Base-by-base conservation (phyloP, 169 alveolate genomes). In the Plasmodium cynomolgi region DNA sequence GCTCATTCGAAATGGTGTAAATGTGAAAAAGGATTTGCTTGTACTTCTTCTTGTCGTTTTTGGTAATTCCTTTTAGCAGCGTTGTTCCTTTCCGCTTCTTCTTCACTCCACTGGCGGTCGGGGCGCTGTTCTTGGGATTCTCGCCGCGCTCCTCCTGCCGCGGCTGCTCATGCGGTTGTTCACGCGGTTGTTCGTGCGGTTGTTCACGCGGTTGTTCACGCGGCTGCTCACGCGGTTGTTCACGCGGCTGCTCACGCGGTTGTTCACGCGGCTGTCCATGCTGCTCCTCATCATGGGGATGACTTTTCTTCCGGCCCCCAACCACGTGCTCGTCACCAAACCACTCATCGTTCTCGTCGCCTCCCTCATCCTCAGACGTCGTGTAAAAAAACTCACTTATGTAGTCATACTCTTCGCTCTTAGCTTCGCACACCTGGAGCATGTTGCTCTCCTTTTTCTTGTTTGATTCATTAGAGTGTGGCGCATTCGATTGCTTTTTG, bases 31-130 rank as follows among this genome's bases (percentile, higher is more conserved):
- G 74, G 50, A 88, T 88, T 62, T 80, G 41, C 23, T 88, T 77
- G 73, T 88, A 88, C 44, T 80, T 79, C 72, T 79, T 79, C 54
- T 88, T 88, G 72, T 88, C 94, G 47, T 56, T 13, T 88, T 88
- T 88, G 56, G 94, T 88, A 58, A 88, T 88, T 15, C 94, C 94
- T 58, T 88, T 88, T 56, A 88, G 44, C 26, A 88, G 54, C 71
- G 81, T 81, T 47, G 54, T 88, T 88, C 77, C 47, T 68, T 80
- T 80, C 37, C 39, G 17, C 47, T 80, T 88, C 34, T 88, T 79
- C 74, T 37, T 88, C 73, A 2, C 50, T 1, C 6, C 44, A 26
- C 2, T 77, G 72, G 68, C 17, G n/a, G 5, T 23, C 1, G 9
- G 13, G n/a, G 4, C 11, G 13, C 33, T 80, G 13, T 9, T 72